A percentile compares a stretch with the other conserved stretches of the same genome.
Evolutionary conservation across 108 stramenopile species (phyloP).

Genomic region (Pseudonitzschia multistriata): DNA sequence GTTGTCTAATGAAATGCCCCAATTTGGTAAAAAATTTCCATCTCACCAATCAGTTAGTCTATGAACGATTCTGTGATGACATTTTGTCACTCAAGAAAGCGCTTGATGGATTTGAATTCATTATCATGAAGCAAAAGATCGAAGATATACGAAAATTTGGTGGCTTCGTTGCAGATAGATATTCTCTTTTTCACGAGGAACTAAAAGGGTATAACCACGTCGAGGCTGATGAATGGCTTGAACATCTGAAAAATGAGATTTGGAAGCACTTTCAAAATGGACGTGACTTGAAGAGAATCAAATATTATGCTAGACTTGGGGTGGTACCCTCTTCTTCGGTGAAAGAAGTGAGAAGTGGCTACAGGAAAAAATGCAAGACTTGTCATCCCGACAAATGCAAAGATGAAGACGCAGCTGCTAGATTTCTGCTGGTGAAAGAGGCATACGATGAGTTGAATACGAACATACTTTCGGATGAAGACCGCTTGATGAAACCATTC

Average conservation of each 20-base stretch:
- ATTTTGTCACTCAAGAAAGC: slow-evolving; percentile 24
- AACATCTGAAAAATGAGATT: slow-evolving; percentile 32
- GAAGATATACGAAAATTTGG: slow-evolving; percentile 33
- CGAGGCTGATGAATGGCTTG: slow-evolving; percentile 35
- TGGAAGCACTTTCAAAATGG: slow-evolving; percentile 41
- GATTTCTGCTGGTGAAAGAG: slow-evolving; percentile 41
- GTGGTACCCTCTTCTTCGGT: slow-evolving; percentile 45
- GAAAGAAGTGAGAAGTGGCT: slow-evolving; percentile 46
- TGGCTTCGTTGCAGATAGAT: slow-evolving; percentile 39
- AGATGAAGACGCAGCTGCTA: too few species aligned
- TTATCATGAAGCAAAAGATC: slow-evolving; percentile 24
- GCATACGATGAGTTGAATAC: slow-evolving; percentile 40
- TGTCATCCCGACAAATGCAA: slow-evolving; percentile 51
- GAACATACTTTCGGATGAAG: not conserved
- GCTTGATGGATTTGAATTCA: slow-evolving; percentile 42
- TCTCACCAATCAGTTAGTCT: slow-evolving; percentile 45
- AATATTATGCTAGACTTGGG: slow-evolving; percentile 42
- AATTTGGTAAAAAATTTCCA: slow-evolving; percentile 22
- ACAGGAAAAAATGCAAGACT: not conserved
- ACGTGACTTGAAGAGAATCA: slow-evolving; percentile 44
- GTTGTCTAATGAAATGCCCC: slow-evolving; percentile 13
- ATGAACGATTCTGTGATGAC: slow-evolving; percentile 15
- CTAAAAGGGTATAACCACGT: slow-evolving; percentile 5
- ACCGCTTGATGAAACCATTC: slow-evolving; percentile 28
- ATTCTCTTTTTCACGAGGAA: slow-evolving; percentile 43